Evolutionary conservation across 75 land plant genomes (phyloP).

Genomic region (Pinus albicaulis): DNA sequence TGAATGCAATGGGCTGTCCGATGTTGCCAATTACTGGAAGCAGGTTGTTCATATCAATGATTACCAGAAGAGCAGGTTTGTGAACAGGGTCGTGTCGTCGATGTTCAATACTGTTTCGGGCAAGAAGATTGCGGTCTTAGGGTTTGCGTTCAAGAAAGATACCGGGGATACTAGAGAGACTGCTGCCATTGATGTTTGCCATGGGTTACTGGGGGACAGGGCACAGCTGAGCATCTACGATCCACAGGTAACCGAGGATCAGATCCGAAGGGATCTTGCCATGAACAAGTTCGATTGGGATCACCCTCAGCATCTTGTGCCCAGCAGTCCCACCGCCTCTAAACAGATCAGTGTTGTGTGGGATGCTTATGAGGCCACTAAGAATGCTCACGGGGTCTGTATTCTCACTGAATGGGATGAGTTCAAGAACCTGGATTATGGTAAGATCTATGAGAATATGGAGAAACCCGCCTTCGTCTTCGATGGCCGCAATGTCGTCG

Average conservation of each 20-base stretch:
- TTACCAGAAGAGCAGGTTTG: constrained; percentile 78
- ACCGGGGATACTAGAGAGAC: constrained; percentile 83
- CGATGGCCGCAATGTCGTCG: constrained; percentile 49
- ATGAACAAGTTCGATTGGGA: constrained; percentile 98
- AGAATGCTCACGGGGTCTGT: constrained; percentile 80
- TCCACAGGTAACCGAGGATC: constrained; percentile 90
- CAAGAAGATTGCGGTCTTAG: constrained; percentile 83
- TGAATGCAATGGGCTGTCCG: constrained; percentile 91
- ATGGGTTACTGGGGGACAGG: constrained; percentile 82
- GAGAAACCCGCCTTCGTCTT: constrained; percentile 59
- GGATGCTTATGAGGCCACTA: constrained; percentile 89
- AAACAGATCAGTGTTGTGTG: constrained; percentile 72
- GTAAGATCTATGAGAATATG: constrained; percentile 60
- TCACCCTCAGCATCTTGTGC: constrained; percentile 83
- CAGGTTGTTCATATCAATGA: constrained; percentile 90
- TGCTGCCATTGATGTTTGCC: constrained; percentile 87
- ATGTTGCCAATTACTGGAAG: constrained; percentile 88
- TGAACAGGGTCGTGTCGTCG: constrained; percentile 81
- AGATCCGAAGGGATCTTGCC: constrained; percentile 83
- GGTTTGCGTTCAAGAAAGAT: constrained; percentile 92
- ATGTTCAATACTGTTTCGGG: constrained; percentile 89
- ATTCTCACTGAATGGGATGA: constrained; percentile 87
- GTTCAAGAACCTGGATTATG: constrained; percentile 50
- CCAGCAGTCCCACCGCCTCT: constrained; percentile 71
- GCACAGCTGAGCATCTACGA: constrained; percentile 85